Evolutionary conservation across 108 stramenopile genomes (phyloP).

Genomic region (Skeletonema grethae): DNA sequence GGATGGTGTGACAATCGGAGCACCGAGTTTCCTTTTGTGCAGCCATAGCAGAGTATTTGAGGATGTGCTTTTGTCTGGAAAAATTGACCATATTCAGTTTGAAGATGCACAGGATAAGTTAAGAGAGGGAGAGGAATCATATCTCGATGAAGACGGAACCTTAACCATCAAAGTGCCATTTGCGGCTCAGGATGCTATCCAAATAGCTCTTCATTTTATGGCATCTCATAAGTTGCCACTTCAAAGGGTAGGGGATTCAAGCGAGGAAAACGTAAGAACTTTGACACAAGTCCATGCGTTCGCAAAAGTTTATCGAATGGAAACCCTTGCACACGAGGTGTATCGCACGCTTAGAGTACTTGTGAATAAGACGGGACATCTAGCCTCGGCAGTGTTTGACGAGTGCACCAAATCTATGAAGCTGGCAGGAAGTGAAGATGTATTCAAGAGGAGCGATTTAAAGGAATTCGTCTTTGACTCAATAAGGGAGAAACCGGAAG

Average conservation of each 20-base stretch:
- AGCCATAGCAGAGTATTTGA: constrained; percentile 18
- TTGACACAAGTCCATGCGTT: constrained; percentile 24
- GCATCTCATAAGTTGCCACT: constrained; percentile 15
- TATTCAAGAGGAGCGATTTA: constrained; percentile 4
- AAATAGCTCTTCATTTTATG: constrained; percentile 16
- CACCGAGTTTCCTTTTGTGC: constrained; percentile 19
- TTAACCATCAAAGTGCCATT: constrained; percentile 6
- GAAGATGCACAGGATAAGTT: constrained; percentile 4
- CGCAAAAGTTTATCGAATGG: constrained; percentile 10
- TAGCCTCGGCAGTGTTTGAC: constrained; percentile 24
- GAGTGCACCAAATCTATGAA: constrained; percentile 15
- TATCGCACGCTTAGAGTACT: constrained; percentile 11
- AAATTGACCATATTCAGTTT: neutral
- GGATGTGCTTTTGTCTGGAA: neutral
- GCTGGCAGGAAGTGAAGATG: neutral
- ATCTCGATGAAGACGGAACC: neutral
- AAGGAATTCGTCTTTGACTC: constrained; percentile 3
- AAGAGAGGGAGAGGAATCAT: neutral
- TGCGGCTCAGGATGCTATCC: constrained; percentile 18
- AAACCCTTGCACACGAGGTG: constrained; percentile 10
- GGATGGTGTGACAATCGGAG: constrained; percentile 6
- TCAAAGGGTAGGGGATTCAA: neutral
- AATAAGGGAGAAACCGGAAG: constrained; percentile 4
- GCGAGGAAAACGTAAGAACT: constrained; percentile 7
- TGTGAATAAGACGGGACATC: constrained; percentile 14